Conservation (phyloP, 352 stramenopile species). For the Globisporangium sylvaticum region DNA sequence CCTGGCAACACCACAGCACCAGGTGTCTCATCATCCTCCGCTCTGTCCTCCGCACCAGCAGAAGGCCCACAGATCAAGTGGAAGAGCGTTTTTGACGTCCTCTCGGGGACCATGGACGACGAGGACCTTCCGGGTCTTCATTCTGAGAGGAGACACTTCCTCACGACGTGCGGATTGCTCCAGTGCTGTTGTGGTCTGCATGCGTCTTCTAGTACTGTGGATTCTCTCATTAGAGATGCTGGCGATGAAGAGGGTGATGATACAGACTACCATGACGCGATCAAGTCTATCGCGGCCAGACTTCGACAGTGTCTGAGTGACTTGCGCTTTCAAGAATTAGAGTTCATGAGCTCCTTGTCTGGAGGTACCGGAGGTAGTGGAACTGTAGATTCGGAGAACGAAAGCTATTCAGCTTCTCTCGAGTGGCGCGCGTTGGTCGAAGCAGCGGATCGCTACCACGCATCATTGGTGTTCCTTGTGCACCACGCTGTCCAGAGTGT, state of each 20-base stretch:
- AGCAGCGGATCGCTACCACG: conserved; percentile 33
- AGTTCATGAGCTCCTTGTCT: conserved; percentile 12
- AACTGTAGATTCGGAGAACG: not conserved
- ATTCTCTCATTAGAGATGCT: not conserved
- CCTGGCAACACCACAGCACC: not conserved
- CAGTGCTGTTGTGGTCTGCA: conserved; percentile 6
- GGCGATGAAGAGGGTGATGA: not conserved
- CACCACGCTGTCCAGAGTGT: not conserved
- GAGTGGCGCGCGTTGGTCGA: conserved; percentile 32
- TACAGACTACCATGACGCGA: not conserved
- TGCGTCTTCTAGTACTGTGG: not conserved
- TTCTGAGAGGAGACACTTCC: not conserved
- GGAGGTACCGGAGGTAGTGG: not conserved
- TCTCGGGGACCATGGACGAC: conserved; percentile 4
- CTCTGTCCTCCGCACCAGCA: not conserved
- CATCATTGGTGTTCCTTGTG: conserved; percentile 20
- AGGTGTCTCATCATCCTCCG: not conserved
- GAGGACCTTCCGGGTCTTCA: not conserved
- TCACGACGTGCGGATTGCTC: conserved; percentile 9
- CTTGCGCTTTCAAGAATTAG: conserved; percentile 18
- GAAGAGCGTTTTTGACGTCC: conserved; percentile 13
- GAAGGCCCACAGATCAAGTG: conserved; percentile 3
- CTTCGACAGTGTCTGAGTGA: conserved; percentile 15
- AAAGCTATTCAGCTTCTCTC: conserved; percentile 7
- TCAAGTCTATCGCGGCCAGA: not conserved